Conservation (phyloP, 2,329 filamentous ascomycete species). For the Ophiostoma sp. region DNA sequence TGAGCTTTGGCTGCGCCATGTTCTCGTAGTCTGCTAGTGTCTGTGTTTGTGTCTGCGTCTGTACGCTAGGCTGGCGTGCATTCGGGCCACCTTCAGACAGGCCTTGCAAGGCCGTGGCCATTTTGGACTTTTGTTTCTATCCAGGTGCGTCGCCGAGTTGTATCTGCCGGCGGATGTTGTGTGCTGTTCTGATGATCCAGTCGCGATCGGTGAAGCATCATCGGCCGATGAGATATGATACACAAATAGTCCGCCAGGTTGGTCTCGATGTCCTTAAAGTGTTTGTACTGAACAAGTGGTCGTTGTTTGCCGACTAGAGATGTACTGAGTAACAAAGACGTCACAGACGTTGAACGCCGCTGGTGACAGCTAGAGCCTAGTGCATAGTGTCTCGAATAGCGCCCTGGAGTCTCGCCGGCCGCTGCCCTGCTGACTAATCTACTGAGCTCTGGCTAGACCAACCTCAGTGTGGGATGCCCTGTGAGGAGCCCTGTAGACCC, state of each 20-base stretch:
- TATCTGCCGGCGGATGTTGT: background rate
- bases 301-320: no score
- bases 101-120: background rate
- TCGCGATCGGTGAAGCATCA: background rate
- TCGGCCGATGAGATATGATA: background rate
- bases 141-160: background rate
- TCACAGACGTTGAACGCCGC: no score
- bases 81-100: background rate
- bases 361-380: no score
- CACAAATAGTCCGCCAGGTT: background rate
- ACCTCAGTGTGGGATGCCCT: no score
- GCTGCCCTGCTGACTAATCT: no score
- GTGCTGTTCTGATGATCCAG: background rate
- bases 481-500: no score
- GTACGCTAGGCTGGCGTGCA: background rate
- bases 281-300: no score
- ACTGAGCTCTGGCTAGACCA: no score
- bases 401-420: no score
- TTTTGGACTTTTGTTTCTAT: background rate
- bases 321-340: no score
- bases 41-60: background rate
- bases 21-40: background rate
- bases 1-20: background rate
- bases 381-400: no score
- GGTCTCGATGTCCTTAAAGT: background rate